Evolutionary conservation across 257 asterid species (phyloP), one percentile per base, ranked within the genome.

Genomic region (Nyctanthes arbortristis): DNA sequence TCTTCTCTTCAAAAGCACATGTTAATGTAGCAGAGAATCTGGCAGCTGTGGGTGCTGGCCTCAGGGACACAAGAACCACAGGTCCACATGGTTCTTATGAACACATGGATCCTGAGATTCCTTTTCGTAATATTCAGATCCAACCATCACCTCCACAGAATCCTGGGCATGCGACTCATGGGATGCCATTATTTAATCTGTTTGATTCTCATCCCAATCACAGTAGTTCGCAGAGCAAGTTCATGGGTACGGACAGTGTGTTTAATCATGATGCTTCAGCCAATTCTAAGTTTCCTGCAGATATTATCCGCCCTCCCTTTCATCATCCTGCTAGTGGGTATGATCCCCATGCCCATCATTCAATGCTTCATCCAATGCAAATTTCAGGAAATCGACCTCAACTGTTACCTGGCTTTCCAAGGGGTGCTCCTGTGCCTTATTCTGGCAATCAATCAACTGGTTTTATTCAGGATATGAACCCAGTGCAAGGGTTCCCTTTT

Each of bases 331-430:
- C 81, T 64, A 68, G 86, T 27, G 89, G 91, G 58, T 84, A 84
- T 59, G 93, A 89, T 57, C 72, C 78, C 76, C 79, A 90, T 64
- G 66, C 87, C 7, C 94, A 75, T 63, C 85, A 82, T 71, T 70
- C 88, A 59, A 61, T 78, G 75, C 66, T 85, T 74, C 90, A 85
- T 78, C 94, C 83, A 75, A 80, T 86, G 92, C 94, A 83, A 73
- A 83, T 87, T 78, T 64, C 87, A 18, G 85, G 90, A 25, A 77
- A 79, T 82, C 74, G 83, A 62, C 84, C 85, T 33, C 86, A 76
- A 59, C 52, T 76, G 13, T 73, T 67, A 56, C 84, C 80, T 5
- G 88, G 86, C 40, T 80, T 78, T 52, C 80, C 85, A 27, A 79
- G 90, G 76, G 85, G 78, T 39, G 71, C 77, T 64, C 84, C 90